Evolutionary conservation across 225 moss, liverwort and hornwort species (phyloP).

Genomic region (Marchantia polymorpha): DNA sequence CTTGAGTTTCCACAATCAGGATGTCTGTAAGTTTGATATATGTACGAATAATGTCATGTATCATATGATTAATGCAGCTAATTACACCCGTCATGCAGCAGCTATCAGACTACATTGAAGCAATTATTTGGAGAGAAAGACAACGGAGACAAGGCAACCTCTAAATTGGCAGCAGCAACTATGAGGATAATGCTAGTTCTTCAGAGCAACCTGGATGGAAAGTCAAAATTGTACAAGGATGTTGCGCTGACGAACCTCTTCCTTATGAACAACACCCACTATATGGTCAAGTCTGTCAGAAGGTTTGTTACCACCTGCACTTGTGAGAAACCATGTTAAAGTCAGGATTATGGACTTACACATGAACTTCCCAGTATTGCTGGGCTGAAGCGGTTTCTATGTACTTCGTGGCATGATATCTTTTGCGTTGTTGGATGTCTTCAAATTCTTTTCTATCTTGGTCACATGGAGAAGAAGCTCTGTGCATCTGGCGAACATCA

Average conservation of each 20-base stretch:
- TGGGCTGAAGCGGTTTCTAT: neutral
- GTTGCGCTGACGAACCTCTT: conserved; percentile 70
- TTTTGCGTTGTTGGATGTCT: neutral
- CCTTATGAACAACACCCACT: conserved; percentile 89
- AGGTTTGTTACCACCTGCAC: conserved; percentile 41
- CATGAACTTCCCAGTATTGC: no score
- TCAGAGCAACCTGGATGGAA: conserved; percentile 73
- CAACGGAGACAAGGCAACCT: conserved; percentile 31
- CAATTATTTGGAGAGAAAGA: conserved; percentile 57
- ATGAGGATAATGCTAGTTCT: conserved; percentile 74
- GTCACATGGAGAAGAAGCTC: no score
- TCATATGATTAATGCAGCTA: conserved; percentile 14
- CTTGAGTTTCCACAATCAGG: neutral
- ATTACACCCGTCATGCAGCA: conserved; percentile 31
- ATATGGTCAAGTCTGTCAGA: conserved; percentile 71
- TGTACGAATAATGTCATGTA: neutral
- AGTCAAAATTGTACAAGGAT: conserved; percentile 77
- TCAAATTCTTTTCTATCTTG: no score
- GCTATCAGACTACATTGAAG: conserved; percentile 75
- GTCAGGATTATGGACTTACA: neutral
- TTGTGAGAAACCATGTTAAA: neutral
- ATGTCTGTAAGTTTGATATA: neutral
- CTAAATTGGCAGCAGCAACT: conserved; percentile 65
- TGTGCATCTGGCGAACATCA: no score
- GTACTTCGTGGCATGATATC: neutral